phyloP scores from a whole-genome alignment of 75 land plant genomes.

The Selaginella tamariscina region DNA sequence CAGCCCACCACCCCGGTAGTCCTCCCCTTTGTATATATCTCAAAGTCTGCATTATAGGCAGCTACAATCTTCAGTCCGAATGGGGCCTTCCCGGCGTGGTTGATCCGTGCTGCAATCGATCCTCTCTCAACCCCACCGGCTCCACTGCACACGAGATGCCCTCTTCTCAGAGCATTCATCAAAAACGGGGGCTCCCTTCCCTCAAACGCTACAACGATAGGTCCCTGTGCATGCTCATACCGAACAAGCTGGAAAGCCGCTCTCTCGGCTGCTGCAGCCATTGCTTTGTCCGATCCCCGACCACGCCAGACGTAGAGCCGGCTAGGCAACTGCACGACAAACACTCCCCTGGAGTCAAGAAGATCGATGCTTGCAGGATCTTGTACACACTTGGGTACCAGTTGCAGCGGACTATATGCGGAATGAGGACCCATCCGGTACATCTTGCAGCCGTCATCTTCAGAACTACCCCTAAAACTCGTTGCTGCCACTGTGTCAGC shows the following conservation, averaged over 20 bases:
- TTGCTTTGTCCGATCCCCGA: constrained; percentile 16
- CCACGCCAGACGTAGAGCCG: constrained; percentile 37
- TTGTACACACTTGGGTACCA: constrained; percentile 26
- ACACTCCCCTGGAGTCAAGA: constrained; percentile 39
- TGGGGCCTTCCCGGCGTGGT: neutral
- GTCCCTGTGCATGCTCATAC: constrained; percentile 36
- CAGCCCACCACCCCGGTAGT: neutral
- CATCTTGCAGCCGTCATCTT: neutral
- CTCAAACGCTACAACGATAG: constrained; percentile 17
- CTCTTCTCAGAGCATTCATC: constrained; percentile 7
- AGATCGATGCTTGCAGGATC: constrained; percentile 13
- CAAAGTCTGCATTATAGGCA: constrained; percentile 15
- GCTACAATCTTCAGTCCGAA: neutral
- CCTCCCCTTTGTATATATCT: constrained; percentile 16
- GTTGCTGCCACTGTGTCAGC: constrained; percentile 35
- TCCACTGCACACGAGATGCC: neutral
- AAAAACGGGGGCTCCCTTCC: constrained; percentile 23
- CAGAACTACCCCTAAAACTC: constrained; percentile 7
- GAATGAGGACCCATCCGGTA: constrained; percentile 35
- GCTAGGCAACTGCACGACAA: constrained; percentile 23
- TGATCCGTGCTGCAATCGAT: neutral
- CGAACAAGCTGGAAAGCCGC: constrained; percentile 35
- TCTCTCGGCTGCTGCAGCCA: constrained; percentile 28
- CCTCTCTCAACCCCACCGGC: neutral
- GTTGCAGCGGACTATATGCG: constrained; percentile 29